These are phyloP conservation scores for Metschnikowia aberdeeniae DNA, from an alignment of 805 yeast species.

Conservation along the genomic window DNA sequence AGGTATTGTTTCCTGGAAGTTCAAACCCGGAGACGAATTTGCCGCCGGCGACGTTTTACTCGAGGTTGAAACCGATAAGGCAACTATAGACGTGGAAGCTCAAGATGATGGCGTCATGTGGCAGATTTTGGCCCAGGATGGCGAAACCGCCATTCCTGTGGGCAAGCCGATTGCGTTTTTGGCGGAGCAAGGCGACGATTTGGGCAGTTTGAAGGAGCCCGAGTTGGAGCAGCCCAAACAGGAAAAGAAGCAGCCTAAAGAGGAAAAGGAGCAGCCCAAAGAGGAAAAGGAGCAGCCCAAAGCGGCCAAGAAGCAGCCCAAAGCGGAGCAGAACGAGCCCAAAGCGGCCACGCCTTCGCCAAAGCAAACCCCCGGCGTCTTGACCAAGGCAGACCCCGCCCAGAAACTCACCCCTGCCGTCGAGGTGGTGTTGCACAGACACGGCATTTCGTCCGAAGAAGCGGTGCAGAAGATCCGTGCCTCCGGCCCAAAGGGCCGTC, in stretches of 20 bases:
- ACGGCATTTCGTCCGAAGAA: conserved; percentile 62
- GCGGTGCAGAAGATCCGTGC: conserved; percentile 73
- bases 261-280: conserved; percentile 14
- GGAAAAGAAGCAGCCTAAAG: neutral
- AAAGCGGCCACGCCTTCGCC: conserved; percentile 16
- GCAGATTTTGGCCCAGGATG: conserved; percentile 65
- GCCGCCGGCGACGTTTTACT: conserved; percentile 76
- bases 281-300: conserved; percentile 16
- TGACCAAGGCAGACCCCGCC: conserved; percentile 52
- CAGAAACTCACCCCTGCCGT: conserved; percentile 82
- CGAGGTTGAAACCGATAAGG: conserved; percentile 85
- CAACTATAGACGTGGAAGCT: conserved; percentile 80
- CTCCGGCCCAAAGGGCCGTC: conserved; percentile 84
- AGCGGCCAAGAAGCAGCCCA: neutral
- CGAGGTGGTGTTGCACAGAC: conserved; percentile 53
- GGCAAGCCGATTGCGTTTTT: conserved; percentile 86
- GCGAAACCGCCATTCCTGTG: conserved; percentile 76
- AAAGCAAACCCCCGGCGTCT: conserved; percentile 12
- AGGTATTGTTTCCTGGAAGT: conserved; percentile 86
- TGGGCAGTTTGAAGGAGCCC: conserved; percentile 61
- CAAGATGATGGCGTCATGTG: conserved; percentile 89
- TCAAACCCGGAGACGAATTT: conserved; percentile 65
- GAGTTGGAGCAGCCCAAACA: conserved; percentile 23
- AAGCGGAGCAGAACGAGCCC: conserved; percentile 3
- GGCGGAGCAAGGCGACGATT: conserved; percentile 86